Evolutionary conservation across 2,329 filamentous ascomycete species (phyloP), one percentile per base, ranked within the genome.

Genomic region (Fusarium fracticaudum): DNA sequence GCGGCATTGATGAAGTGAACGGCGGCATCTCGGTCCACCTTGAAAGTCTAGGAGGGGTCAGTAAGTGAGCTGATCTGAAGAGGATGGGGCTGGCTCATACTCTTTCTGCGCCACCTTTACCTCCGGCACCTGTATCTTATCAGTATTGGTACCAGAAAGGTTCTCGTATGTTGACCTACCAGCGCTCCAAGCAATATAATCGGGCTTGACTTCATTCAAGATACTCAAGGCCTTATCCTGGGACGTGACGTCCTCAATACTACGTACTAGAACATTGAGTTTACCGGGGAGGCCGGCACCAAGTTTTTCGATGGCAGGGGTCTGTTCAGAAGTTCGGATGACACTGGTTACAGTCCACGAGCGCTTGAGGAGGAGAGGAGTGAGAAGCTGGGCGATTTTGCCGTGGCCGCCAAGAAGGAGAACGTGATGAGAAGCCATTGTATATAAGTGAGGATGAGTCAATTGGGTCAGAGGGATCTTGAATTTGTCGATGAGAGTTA

Each of bases 361-460:
- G 74, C 91, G 90, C 58, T 90, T 86, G 47, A 96, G 89, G 13
- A 97, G 90, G 67, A 95, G 87, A 4, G 92, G 93, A 14, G 94
- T 96, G 44, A 96, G 87, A 48, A 92, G 84, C 67, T 93, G 90
- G 74, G 93, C 89, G 68, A 96, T 83, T 81, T 95, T 94, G 84
- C 94, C 94, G 84, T 95, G 93, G 78, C 94, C 94, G 78, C 94
- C 94, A 72, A 96, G 89, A 74, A 96, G 83, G 69, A 95, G 90
- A 67, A 95, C 90, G 79, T 89, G 86, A 47, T 80, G 80, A 45
- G 82, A 76, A 53, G 79, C 54, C 81, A 83, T 83, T 44, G n/a
- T 77, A 22, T 20, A 14, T 15, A 15, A 58, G 26, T 51, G 22
- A 50, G 29, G 20, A 58, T 31, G 22, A 8, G 33, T 43, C 15